Conservation (phyloP, 805 yeast genomes). For the Kazachstania taianensis region DNA sequence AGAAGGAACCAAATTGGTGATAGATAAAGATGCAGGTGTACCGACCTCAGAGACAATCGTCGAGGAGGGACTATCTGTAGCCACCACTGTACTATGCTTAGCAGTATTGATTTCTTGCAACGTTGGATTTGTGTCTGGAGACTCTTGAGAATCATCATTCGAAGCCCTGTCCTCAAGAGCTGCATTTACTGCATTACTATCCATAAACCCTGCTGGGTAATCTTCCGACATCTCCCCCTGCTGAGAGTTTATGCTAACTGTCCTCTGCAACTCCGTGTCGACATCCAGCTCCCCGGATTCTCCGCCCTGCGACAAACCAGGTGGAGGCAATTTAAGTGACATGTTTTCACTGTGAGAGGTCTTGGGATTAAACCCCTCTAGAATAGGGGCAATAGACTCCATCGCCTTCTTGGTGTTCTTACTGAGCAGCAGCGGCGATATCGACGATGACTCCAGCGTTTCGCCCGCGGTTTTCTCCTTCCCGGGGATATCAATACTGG, state of each 20-base stretch:
- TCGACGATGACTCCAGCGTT: constrained; percentile 5
- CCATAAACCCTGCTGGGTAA: not conserved
- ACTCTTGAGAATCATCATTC: not conserved
- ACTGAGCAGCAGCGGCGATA: constrained; percentile 27
- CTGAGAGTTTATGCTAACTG: constrained; percentile 14
- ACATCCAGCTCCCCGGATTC: constrained; percentile 20
- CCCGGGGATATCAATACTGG: constrained; percentile 3
- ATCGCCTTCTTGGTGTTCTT: constrained; percentile 45
- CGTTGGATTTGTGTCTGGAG: not conserved
- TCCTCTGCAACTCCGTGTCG: constrained; percentile 18
- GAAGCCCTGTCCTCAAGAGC: not conserved
- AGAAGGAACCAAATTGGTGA: not conserved
- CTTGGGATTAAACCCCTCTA: constrained; percentile 65
- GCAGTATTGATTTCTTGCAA: not conserved
- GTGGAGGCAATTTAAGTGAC: constrained; percentile 28
- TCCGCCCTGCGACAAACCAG: constrained; percentile 17
- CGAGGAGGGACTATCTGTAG: not conserved
- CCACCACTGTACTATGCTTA: not conserved
- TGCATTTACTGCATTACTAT: not conserved
- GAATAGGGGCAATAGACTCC: constrained; percentile 71
- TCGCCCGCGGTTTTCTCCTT: not conserved
- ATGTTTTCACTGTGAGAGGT: constrained; percentile 45
- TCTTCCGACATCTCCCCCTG: constrained; percentile 8
- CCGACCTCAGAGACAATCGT: not conserved
- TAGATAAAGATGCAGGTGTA: not conserved